These are phyloP conservation scores for Acanthamoeba rhysodes DNA, from an alignment of 208 protist species.

Conservation along the genomic window DNA sequence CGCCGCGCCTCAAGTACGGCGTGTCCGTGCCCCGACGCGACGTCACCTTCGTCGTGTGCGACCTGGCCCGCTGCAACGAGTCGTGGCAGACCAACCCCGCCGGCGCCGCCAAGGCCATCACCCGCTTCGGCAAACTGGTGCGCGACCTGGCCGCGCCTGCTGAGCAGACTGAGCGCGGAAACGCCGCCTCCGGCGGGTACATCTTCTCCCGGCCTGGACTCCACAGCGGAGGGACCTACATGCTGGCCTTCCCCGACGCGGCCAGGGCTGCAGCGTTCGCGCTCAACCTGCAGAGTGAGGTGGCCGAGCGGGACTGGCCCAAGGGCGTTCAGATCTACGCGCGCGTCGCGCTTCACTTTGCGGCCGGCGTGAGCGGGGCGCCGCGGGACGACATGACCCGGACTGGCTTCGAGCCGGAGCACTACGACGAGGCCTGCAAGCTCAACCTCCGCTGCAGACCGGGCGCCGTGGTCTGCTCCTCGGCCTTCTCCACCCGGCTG, in stretches of 20 bases:
- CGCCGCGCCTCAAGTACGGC: neutral
- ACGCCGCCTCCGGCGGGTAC: neutral
- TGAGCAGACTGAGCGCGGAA: too few relatives aligned
- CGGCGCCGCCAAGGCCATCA: slow-evolving; percentile 25
- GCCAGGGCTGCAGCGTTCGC: neutral
- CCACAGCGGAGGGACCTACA: slow-evolving; percentile 53
- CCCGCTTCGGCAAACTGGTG: slow-evolving; percentile 17
- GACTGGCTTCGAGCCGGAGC: neutral
- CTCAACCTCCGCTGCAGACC: slow-evolving; percentile 28
- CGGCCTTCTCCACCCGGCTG: neutral
- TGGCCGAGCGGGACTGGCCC: neutral
- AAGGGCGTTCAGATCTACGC: neutral
- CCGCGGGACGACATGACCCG: neutral
- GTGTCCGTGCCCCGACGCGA: neutral
- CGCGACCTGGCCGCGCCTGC: neutral
- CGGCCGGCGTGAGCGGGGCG: neutral
- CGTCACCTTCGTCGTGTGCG: slow-evolving; percentile 27
- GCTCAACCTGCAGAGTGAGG: neutral
- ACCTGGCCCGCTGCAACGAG: slow-evolving; percentile 54
- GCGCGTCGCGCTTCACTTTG: slow-evolving; percentile 8
- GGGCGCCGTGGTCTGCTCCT: neutral
- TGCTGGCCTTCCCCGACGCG: neutral
- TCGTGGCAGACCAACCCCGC: slow-evolving; percentile 28
- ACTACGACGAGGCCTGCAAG: slow-evolving; percentile 9
- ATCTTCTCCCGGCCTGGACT: neutral